Base-by-base conservation (phyloP, 208 protist species). In the Strigomonas culicis region DNA sequence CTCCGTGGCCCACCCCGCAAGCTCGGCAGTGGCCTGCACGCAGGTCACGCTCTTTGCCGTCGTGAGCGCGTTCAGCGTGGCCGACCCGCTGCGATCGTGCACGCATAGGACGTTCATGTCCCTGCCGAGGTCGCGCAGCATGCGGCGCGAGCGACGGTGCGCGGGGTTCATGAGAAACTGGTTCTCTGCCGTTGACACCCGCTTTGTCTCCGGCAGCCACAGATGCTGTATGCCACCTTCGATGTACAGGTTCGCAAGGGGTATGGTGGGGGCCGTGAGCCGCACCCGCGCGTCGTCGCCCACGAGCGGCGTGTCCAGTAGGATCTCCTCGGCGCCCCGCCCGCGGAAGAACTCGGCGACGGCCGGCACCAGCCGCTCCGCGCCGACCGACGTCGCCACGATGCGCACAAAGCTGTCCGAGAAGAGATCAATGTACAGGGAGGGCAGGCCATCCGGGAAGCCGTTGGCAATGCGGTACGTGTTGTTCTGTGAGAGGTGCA, bases 391-490 rank as follows among this genome's bases (percentile, higher is more conserved):
- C 11, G 84, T 88, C 24, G 87, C 86, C 19, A 92, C 66, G n/a
- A 96, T 60, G 21, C 86, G 74, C 11, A 82, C 77, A 67, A 90
- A 93, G 50, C 75, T 82, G 36, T 79, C 76, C 8, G 87, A 92
- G 68, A 88, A 96, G 25, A 85, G 66, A 65, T 96, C 90, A 1
- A 96, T 76, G 53, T 87, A 92, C 32, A 96, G 73, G 0, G 80
- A 75, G 1, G 90, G 90, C 30, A 96, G 41, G 7, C 86, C 75
- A 66, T 96, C 90, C 6, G 72, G 83, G 58, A 76, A 73, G 11
- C 90, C 90, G 61, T 96, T 89, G 36, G 82, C 58, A 4, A 90
- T 65, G 31, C 90, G 84, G 51, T 92, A 96, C 34, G 86, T 79
- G 61, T 90, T 93, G 49, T 68, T 88, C 31, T 69, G 68, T 3